Percentiles rank a stretch among this genome's conserved stretches.
Conservation (phyloP, 2,329 filamentous ascomycete genomes). For the Venturia nashicola region DNA sequence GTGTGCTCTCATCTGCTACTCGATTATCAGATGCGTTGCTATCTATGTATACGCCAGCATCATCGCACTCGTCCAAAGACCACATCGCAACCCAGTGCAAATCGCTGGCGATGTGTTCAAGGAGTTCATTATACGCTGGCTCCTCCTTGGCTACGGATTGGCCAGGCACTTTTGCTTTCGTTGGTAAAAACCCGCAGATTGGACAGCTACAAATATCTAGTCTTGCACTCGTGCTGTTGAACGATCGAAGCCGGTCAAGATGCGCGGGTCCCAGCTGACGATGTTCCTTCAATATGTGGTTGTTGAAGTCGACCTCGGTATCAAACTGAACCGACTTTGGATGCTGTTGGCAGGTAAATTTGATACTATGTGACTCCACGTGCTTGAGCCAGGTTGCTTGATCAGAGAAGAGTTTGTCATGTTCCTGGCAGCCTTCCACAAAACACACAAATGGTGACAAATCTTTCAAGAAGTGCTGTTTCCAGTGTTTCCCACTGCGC, state of each 20-base stretch:
- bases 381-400: conserved; percentile 8
- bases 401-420: conserved; percentile 11
- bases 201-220: conserved; percentile 9
- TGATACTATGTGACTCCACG: conserved; percentile 1
- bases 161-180: background rate
- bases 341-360: conserved; percentile 5
- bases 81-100: background rate
- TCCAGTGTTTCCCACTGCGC: conserved; percentile 10
- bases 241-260: conserved; percentile 4
- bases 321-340: conserved; percentile 3
- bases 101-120: background rate
- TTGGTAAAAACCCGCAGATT: background rate
- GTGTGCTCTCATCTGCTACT: background rate
- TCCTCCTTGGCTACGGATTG: background rate
- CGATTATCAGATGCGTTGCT: background rate
- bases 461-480: conserved; percentile 18
- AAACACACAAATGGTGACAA: conserved; percentile 19
- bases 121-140: background rate
- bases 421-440: conserved; percentile 14
- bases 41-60: background rate
- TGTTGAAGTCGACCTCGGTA: conserved; percentile 8
- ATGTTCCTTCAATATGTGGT: conserved; percentile 9
- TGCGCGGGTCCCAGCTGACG: conserved; percentile 2
- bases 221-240: background rate
- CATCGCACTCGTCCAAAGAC: background rate